Evolutionary conservation across 768 basidiomycete genomes (phyloP).

Genomic region (Russula earlei): DNA sequence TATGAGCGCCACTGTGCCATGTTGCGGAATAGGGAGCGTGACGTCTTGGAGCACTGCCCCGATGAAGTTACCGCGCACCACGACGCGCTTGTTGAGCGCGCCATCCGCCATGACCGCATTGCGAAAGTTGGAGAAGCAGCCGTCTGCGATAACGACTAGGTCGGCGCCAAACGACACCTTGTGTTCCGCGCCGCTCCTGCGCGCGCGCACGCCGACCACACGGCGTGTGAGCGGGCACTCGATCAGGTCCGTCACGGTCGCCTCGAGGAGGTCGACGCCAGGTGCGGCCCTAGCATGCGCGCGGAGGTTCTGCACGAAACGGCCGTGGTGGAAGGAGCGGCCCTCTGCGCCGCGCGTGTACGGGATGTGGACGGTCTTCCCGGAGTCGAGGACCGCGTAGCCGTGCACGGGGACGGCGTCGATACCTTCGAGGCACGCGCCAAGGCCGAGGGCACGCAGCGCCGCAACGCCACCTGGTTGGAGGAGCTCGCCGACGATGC

Average conservation of each 20-base stretch:
- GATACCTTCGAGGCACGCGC: constrained; percentile 70
- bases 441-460: constrained; percentile 68
- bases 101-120: constrained; percentile 45
- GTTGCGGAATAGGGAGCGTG: constrained; percentile 58
- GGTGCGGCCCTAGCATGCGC: constrained; percentile 47
- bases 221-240: constrained; percentile 42
- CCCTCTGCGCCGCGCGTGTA: constrained; percentile 72
- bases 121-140: constrained; percentile 92
- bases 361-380: constrained; percentile 73
- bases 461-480: constrained; percentile 87
- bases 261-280: constrained; percentile 77
- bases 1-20: constrained; percentile 78
- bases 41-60: constrained; percentile 78
- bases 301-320: constrained; percentile 75
- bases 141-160: constrained; percentile 85
- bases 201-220: constrained; percentile 60
- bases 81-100: constrained; percentile 38
- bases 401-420: constrained; percentile 77
- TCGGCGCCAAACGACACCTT: constrained; percentile 59
- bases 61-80: constrained; percentile 72
- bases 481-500: constrained; percentile 94
- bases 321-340: constrained; percentile 88
- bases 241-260: constrained; percentile 69
- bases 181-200: constrained; percentile 28
- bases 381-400: constrained; percentile 70